A percentile compares a stretch with the other conserved stretches of the same genome.
phyloP scores from a whole-genome alignment of 2,329 filamentous ascomycete genomes.

The Berkeleyomyces rouxiae region DNA sequence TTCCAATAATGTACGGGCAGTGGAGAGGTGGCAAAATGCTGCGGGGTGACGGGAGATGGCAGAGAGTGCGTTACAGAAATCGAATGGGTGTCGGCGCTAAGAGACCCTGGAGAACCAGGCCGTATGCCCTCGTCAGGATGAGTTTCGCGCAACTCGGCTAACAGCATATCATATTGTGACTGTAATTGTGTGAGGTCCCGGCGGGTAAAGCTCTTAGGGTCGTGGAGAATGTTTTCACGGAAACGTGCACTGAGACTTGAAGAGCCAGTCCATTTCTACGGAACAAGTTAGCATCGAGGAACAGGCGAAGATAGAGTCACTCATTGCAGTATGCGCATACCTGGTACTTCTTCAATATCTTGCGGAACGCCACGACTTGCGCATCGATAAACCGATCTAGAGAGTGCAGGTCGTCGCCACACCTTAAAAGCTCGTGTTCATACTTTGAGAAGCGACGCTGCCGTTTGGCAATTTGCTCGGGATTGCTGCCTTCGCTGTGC shows the following conservation, averaged over 20 bases:
- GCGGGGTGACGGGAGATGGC: constrained; percentile 15
- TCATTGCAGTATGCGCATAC: constrained; percentile 23
- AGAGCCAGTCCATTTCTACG: constrained; percentile 67
- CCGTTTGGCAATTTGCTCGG: constrained; percentile 22
- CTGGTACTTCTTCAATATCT: constrained; percentile 73
- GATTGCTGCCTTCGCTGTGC: constrained; percentile 15
- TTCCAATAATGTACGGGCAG: constrained; percentile 51
- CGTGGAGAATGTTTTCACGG: constrained; percentile 45
- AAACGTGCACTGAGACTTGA: constrained; percentile 47
- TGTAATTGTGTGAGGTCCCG: constrained; percentile 42
- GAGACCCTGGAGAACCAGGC: constrained; percentile 25
- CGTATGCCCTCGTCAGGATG: constrained; percentile 24
- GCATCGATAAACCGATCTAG: constrained; percentile 57
- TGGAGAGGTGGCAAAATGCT: constrained; percentile 8
- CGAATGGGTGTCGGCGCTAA: constrained; percentile 15
- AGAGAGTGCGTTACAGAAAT: background rate
- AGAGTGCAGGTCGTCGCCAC: constrained; percentile 53
- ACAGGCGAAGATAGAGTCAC: background rate
- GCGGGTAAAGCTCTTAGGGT: constrained; percentile 55
- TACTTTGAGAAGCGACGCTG: constrained; percentile 38
- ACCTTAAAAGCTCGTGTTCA: constrained; percentile 35
- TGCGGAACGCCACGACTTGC: constrained; percentile 61
- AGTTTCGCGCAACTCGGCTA: constrained; percentile 29
- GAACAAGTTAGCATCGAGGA: background rate
- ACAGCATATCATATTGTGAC: constrained; percentile 33